phyloP scores from a whole-genome alignment of 148 eudicot species.

The Limonium bicolor region DNA sequence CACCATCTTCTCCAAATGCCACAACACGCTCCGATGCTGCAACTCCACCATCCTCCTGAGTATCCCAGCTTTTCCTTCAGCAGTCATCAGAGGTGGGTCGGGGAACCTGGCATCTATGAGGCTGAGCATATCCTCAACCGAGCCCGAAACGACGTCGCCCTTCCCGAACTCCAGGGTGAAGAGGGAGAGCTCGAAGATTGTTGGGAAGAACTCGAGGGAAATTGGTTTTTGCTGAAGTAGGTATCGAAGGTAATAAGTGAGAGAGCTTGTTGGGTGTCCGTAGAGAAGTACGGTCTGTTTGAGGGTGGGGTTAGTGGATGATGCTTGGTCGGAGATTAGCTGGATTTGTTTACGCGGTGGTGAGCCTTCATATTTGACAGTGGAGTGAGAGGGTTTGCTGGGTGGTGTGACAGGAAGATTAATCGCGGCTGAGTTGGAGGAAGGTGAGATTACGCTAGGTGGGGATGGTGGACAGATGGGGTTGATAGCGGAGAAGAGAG shows the following conservation, averaged over 20 bases:
- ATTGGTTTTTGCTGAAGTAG: constrained; percentile 48
- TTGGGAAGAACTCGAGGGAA: constrained; percentile 27
- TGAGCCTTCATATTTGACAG: too few relatives aligned
- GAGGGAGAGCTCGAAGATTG: constrained; percentile 19
- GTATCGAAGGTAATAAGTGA: constrained; percentile 43
- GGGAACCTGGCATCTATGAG: constrained; percentile 43
- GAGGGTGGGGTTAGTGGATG: neutral
- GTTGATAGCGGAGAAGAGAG: too few relatives aligned
- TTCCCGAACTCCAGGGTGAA: constrained; percentile 15
- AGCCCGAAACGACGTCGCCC: constrained; percentile 36
- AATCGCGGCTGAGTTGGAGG: neutral
- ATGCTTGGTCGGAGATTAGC: neutral
- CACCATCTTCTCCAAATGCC: constrained; percentile 77
- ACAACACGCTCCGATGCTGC: constrained; percentile 64
- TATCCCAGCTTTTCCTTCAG: constrained; percentile 5
- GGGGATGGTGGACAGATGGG: neutral
- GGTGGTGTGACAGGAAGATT: too few relatives aligned
- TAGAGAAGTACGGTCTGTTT: constrained; percentile 15
- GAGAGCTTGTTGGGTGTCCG: constrained; percentile 27
- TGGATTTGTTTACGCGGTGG: too few relatives aligned
- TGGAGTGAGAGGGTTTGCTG: too few relatives aligned
- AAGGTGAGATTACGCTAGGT: neutral
- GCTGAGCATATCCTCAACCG: constrained; percentile 24
- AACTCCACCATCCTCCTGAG: constrained; percentile 46
- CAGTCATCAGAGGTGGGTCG: constrained; percentile 20